Percentiles rank a stretch among this genome's conserved stretches.
Conservation (phyloP, 371 early-diverging fungal genomes). For the Batkoa obscura region DNA sequence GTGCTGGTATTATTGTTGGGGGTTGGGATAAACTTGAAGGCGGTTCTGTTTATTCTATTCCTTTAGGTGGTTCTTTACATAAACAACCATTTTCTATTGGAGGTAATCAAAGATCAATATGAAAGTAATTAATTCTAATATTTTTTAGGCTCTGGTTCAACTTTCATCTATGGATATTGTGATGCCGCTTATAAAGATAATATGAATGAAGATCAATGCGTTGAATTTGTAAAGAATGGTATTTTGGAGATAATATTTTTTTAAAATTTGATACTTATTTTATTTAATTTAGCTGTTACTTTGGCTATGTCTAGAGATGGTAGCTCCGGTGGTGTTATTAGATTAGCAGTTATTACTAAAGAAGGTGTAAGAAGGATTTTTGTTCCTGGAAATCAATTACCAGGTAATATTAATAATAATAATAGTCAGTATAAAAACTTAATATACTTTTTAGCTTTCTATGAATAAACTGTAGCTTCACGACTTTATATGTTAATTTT, state of each 20-base stretch:
- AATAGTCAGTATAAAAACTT: no score
- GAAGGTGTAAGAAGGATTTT: slow-evolving; percentile 81
- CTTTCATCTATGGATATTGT: slow-evolving; percentile 97
- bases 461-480: no score
- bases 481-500: no score
- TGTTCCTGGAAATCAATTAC: slow-evolving; percentile 76
- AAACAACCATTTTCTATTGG: slow-evolving; percentile 90
- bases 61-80: slow-evolving; percentile 90
- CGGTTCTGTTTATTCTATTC: slow-evolving; percentile 84
- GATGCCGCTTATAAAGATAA: slow-evolving; percentile 69
- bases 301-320: slow-evolving; percentile 97
- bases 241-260: slow-evolving; percentile 11
- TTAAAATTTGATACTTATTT: neutral
- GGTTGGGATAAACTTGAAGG: slow-evolving; percentile 94
- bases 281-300: slow-evolving; percentile 43
- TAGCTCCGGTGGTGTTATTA: slow-evolving; percentile 95
- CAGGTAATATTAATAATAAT: slow-evolving; percentile 15
- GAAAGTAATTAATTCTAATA: neutral
- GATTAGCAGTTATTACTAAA: slow-evolving; percentile 88
- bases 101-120: slow-evolving; percentile 20
- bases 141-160: slow-evolving; percentile 74
- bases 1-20: slow-evolving; percentile 97
- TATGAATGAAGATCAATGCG: slow-evolving; percentile 82
- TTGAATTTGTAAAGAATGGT: slow-evolving; percentile 91
- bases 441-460: no score